These are phyloP conservation scores for Schizothecium vesticola DNA, from an alignment of 495 filamentous ascomycete species.

Conservation along the genomic window DNA sequence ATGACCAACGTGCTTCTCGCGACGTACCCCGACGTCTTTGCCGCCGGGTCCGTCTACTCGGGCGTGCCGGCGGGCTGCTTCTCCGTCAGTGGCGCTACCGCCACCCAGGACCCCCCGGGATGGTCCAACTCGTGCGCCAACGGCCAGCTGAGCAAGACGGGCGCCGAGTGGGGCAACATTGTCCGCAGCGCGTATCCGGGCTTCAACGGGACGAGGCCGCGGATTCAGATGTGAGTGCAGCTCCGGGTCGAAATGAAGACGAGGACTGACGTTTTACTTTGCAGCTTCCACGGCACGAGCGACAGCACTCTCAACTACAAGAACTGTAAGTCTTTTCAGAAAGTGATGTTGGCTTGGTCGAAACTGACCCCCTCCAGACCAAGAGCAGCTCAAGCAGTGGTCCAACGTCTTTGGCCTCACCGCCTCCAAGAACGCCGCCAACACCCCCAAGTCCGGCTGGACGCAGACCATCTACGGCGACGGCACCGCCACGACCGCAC, in stretches of 20 bases:
- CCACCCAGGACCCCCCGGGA: slow-evolving; percentile 40
- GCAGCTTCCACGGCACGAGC: slow-evolving; percentile 41
- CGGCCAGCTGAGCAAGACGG: slow-evolving; percentile 42
- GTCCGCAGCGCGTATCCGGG: slow-evolving; percentile 44
- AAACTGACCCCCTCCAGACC: slow-evolving; percentile 9
- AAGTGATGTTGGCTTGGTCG: too few species aligned
- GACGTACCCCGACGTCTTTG: slow-evolving; percentile 50
- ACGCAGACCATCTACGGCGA: slow-evolving; percentile 52
- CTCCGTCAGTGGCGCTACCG: slow-evolving; percentile 35
- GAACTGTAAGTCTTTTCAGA: slow-evolving; percentile 26
- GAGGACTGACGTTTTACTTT: background rate
- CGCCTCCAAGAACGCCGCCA: slow-evolving; percentile 30
- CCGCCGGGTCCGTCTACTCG: slow-evolving; percentile 45
- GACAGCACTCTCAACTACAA: slow-evolving; percentile 39
- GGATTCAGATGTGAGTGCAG: slow-evolving; percentile 44
- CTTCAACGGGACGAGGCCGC: slow-evolving; percentile 43
- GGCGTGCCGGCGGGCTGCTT: slow-evolving; percentile 49
- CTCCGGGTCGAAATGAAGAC: background rate
- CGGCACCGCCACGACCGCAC: slow-evolving; percentile 34
- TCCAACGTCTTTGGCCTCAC: slow-evolving; percentile 38
- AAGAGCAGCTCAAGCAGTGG: slow-evolving; percentile 26
- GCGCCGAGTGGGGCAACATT: slow-evolving; percentile 45
- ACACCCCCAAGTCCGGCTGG: slow-evolving; percentile 47
- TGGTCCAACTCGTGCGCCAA: slow-evolving; percentile 46
- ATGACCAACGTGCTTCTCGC: slow-evolving; percentile 51